Percentiles rank a stretch among this genome's conserved stretches.
phyloP scores from a whole-genome alignment of 495 filamentous ascomycete genomes.

The Aspergillus funiculosus region DNA sequence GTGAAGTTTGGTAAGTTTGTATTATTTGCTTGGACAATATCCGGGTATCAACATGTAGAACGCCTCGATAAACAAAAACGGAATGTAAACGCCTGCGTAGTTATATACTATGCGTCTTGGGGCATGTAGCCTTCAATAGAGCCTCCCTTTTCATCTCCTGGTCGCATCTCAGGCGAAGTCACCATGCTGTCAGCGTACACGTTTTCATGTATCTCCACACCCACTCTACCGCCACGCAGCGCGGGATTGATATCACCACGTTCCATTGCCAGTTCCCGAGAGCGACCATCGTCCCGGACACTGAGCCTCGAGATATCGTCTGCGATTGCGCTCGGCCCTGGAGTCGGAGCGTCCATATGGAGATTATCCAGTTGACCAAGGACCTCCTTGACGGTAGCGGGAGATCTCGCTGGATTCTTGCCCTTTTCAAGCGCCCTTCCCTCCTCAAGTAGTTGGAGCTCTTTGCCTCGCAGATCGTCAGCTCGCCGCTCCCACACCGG shows the following conservation, averaged over 20 bases:
- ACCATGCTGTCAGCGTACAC: slow-evolving; percentile 10
- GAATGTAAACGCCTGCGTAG: neutral
- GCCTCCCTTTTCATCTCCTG: slow-evolving; percentile 35
- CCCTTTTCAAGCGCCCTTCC: slow-evolving; percentile 21
- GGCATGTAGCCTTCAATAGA: slow-evolving; percentile 46
- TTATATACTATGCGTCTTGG: slow-evolving; percentile 5
- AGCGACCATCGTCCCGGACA: slow-evolving; percentile 24
- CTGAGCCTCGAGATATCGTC: slow-evolving; percentile 19
- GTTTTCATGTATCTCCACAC: slow-evolving; percentile 40
- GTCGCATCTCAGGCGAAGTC: slow-evolving; percentile 29
- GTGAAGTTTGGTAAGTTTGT: neutral
- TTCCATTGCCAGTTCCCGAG: slow-evolving; percentile 41
- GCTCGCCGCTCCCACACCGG: slow-evolving; percentile 68
- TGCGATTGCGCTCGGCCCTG: slow-evolving; percentile 17
- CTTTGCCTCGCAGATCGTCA: slow-evolving; percentile 28
- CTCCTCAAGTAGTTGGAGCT: slow-evolving; percentile 53
- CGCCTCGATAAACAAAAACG: neutral
- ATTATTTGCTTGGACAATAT: slow-evolving; percentile 6
- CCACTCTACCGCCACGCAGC: slow-evolving; percentile 30
- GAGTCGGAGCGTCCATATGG: slow-evolving; percentile 16
- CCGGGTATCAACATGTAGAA: slow-evolving; percentile 14
- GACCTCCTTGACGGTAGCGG: slow-evolving; percentile 21
- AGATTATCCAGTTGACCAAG: slow-evolving; percentile 30
- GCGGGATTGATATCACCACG: slow-evolving; percentile 37
- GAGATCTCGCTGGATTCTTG: slow-evolving; percentile 10